Evolutionary conservation across 441 rosid species (phyloP), one percentile per base, ranked within the genome.

Genomic region (Populus tomentosa): DNA sequence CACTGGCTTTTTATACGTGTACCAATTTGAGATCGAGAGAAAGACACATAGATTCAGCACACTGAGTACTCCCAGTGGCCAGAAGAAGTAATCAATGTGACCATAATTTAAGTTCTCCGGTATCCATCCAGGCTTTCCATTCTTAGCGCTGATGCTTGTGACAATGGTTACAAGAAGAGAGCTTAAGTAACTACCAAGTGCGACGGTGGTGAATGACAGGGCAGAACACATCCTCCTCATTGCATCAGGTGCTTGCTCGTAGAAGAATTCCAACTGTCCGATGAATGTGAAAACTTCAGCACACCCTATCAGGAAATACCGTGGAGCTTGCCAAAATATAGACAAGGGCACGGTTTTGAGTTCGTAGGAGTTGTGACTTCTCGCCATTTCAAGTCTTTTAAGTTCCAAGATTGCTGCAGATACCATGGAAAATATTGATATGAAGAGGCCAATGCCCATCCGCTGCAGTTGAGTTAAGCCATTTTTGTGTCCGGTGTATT

Each of bases 51-150:
- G 67, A 71, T 85, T 83, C 30, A 83, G 76, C 56, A 81, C 46
- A 77, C 83, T 85, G 20, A 85, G 70, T 28, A 69, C 78, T 3
- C 83, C 81, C 75, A 83, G 59, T 33, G 83, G 77, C 86, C 84
- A 83, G 83, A 79, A 85, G 64, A 85, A 85, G 77, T 81, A 81
- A 68, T 85, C 84, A 33, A 85, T 74, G 59, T 81, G 84, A 10
- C 88, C 86, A 16, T 75, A 40, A 53, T 85, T 85, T 26, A 85
- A 72, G 21, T 82, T 85, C 4, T 85, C 79, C 0, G 87, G 81
- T 16, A 85, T 83, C 87, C 88, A 85, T 10, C 88, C 88, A 20
- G 75, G 83, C 80, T 75, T 83, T 67, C 88, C 85, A 53, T 81
- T 23, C 72, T 6, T 76, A 1, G 83, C 70, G 14, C 78, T 81